These are phyloP conservation scores for Macroventuria anomochaeta DNA, from an alignment of 2,329 filamentous ascomycete species.

Conservation along the genomic window DNA sequence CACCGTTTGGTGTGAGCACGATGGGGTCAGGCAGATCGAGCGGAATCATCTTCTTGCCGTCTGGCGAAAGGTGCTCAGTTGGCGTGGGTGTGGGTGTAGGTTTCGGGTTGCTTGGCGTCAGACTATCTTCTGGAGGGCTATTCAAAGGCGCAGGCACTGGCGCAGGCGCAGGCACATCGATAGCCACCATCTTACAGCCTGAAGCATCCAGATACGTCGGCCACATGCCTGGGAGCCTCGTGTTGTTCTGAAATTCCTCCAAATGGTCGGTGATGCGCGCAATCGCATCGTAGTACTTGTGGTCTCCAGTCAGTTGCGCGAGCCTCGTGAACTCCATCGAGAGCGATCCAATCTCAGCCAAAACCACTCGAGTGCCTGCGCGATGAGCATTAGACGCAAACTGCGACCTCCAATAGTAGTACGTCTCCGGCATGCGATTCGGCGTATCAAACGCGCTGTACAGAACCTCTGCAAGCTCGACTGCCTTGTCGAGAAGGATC, in stretches of 20 bases:
- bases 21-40: conserved; percentile 40
- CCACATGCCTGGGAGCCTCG: conserved; percentile 57
- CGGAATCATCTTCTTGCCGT: conserved; percentile 43
- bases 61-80: conserved; percentile 33
- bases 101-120: neutral
- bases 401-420: conserved; percentile 62
- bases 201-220: conserved; percentile 54
- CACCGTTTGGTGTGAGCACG: conserved; percentile 29
- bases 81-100: conserved; percentile 13
- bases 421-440: conserved; percentile 68
- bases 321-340: conserved; percentile 58
- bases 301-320: conserved; percentile 55
- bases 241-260: conserved; percentile 53
- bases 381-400: conserved; percentile 48
- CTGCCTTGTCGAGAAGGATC: conserved; percentile 66
- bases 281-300: conserved; percentile 57
- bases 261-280: conserved; percentile 54
- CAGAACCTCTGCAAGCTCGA: conserved; percentile 68
- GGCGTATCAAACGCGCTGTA: conserved; percentile 72
- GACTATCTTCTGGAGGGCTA: neutral
- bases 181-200: conserved; percentile 41
- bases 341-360: conserved; percentile 58
- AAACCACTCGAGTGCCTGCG: conserved; percentile 50
- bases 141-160: conserved; percentile 25
- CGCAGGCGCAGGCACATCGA: conserved; percentile 33